Conservation (phyloP, 2,329 filamentous ascomycete species). For the Sporothrix inflata region DNA sequence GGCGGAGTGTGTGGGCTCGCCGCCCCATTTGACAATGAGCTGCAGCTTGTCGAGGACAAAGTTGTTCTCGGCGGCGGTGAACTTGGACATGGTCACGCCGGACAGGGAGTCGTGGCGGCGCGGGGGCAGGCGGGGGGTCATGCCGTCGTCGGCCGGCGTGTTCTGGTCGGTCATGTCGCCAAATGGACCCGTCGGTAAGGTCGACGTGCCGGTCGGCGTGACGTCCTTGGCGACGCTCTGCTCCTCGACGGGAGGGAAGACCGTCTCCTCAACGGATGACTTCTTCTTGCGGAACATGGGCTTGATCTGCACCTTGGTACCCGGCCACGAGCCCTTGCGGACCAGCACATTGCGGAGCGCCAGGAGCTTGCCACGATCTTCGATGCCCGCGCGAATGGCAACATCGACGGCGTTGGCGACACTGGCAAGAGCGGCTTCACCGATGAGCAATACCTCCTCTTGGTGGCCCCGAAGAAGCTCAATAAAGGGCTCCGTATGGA, state of each 20-base stretch:
- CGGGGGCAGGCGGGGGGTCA: constrained; percentile 50
- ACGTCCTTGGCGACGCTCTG: constrained; percentile 37
- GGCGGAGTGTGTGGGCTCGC: constrained; percentile 95
- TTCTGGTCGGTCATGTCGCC: constrained; percentile 34
- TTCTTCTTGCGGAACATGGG: constrained; percentile 96
- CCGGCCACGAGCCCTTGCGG: constrained; percentile 91
- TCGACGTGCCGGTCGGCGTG: constrained; percentile 18
- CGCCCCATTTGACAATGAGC: constrained; percentile 98
- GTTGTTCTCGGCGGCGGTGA: constrained; percentile 90
- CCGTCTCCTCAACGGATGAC: constrained; percentile 59
- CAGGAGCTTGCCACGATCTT: constrained; percentile 85
- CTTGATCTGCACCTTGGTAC: constrained; percentile 98
- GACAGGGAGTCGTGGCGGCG: constrained; percentile 82
- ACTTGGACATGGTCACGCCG: constrained; percentile 88
- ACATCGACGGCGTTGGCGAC: constrained; percentile 85
- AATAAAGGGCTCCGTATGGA: constrained; percentile 95
- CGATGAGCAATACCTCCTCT: constrained; percentile 92
- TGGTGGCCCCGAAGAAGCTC: constrained; percentile 92
- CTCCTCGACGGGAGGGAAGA: constrained; percentile 44
- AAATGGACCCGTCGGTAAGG: neutral
- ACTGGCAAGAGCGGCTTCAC: constrained; percentile 83
- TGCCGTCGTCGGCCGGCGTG: constrained; percentile 33
- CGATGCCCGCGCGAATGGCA: constrained; percentile 76
- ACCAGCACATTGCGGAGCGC: constrained; percentile 82
- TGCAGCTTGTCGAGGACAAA: constrained; percentile 94